Evolutionary conservation across 768 basidiomycete genomes (phyloP).

Genomic region (Panaeolus papilionaceus): DNA sequence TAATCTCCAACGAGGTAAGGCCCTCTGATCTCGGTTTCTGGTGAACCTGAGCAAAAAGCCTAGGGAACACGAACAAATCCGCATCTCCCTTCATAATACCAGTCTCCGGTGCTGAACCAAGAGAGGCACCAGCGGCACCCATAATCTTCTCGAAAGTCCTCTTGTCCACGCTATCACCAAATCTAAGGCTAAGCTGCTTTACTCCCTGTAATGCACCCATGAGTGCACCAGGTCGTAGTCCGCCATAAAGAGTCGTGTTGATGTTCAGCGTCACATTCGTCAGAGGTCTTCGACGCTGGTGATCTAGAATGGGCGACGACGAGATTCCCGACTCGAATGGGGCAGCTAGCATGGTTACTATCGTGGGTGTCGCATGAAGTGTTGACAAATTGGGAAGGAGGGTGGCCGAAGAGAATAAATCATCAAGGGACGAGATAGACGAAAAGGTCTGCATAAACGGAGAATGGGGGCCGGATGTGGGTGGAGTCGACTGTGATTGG

Average conservation of each 20-base stretch:
- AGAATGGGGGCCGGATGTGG: slow-evolving; percentile 14
- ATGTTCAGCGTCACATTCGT: slow-evolving; percentile 44
- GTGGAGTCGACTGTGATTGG: slow-evolving; percentile 24
- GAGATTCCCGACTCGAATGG: slow-evolving; percentile 19
- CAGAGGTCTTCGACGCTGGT: slow-evolving; percentile 34
- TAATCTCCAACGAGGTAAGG: slow-evolving; percentile 36
- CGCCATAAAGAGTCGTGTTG: slow-evolving; percentile 50
- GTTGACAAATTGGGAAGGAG: slow-evolving; percentile 47
- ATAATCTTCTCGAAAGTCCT: slow-evolving; percentile 54
- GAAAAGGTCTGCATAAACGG: slow-evolving; percentile 15
- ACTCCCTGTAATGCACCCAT: slow-evolving; percentile 43
- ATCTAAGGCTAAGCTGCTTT: slow-evolving; percentile 38
- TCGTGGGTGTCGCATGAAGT: slow-evolving; percentile 44
- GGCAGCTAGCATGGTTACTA: slow-evolving; percentile 35
- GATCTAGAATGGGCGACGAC: slow-evolving; percentile 19
- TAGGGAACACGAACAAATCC: slow-evolving; percentile 19
- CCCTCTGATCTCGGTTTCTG: slow-evolving; percentile 23
- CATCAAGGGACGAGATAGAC: slow-evolving; percentile 21
- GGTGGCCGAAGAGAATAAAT: slow-evolving; percentile 36
- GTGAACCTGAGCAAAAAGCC: slow-evolving; percentile 6
- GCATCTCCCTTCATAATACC: slow-evolving; percentile 10
- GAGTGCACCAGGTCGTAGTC: slow-evolving; percentile 49
- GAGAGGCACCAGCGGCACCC: slow-evolving; percentile 44
- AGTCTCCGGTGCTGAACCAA: slow-evolving; percentile 29
- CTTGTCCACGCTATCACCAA: slow-evolving; percentile 46